Evolutionary conservation across 768 basidiomycete species (phyloP), one percentile per base, ranked within the genome.

Genomic region (Boletellus ananas): DNA sequence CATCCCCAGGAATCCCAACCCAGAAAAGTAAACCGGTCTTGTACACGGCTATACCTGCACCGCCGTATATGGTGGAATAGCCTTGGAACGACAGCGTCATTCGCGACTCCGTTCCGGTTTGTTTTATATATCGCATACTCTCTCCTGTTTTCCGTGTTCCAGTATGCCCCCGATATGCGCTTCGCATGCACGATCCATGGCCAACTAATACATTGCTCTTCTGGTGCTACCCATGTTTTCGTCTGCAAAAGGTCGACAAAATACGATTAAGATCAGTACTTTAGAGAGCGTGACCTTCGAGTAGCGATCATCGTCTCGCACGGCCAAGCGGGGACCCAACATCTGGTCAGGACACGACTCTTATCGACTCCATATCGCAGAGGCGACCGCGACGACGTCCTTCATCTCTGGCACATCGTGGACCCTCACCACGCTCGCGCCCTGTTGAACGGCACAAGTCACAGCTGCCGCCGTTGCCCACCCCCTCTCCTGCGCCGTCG

Each of bases 401-500:
- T 69, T 71, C 74, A 91, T 84, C 52, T 82, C 83, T 35, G 70
- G 67, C 6, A 83, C 79, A 62, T 94, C 87, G 66, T 97, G 94
- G 3, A 96, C 91, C 18, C 95, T 72, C 9, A 95, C 79, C 3
- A 91, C 69, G 48, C 79, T 72, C 0, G 83, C 83, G 0, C 82
- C 80, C 58, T 91, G 87, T 58, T 85, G 86, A 23, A 88, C 77
- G 3, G 85, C 82, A 60, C 85, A 87, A 2, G 84, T 71, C 8
- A 89, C 83, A 0, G 84, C 80, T 1, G 86, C 85, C 0, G 86
- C 85, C 12, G 94, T 96, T 2, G 90, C 94, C 72, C 78, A 88
- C 1, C 65, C 76, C 9, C 94, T 71, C 49, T 93, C 87, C 51
- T 73, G 77, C 1, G 89, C 79, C n/a, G 57, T 55, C 1, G 85